Base-by-base conservation (phyloP, 2,329 filamentous ascomycete genomes). In the Graphium sp. region DNA sequence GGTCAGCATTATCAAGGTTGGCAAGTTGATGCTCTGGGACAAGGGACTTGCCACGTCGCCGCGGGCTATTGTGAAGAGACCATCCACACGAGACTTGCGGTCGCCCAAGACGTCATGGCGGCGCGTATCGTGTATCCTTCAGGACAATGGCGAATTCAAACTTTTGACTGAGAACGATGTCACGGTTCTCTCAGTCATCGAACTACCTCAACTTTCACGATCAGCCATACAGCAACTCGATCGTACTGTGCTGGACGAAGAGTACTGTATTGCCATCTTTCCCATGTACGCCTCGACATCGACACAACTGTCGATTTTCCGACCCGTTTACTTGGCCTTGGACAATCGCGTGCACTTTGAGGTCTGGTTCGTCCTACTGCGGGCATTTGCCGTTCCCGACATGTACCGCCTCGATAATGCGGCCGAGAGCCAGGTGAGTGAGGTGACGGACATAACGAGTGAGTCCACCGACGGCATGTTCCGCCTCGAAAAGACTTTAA, bases 181-280 rank as follows among this genome's bases (percentile, higher is more conserved):
- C 26, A 72, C 74, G 0, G 62, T 91, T 7, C 62, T 95, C 11
- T 79, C 80, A 17, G 70, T 84, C 26, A 78, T 95, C 29, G 83
- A 92, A 41, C 62, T 98, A 5, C 81, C 83, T 9, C 82, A 93
- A 42, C 61, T 98, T 6, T 89, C 84, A 12, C 71, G 89, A 30
- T 89, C 79, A 47, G 83, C 87, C 7, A 75, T 98, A 29, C 89
- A 98, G 48, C 73, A 85, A 40, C 60, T 98, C 29, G 83, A 95
- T 49, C 72, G 74, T 29, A 92, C 85, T 5, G 87, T 98, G 7
- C 54, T 98, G 23, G 83, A 92, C 37, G 81, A 89, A 48, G 83
- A 94, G 34, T 89, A 81, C 45, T 95, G 85, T 55, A 80, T 98
- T 37, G 85, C 82, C 29, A 87, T 98, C 26, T 94, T 94, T 44